phyloP scores from a whole-genome alignment of 225 moss, liverwort and hornwort genomes.

The Sphagnum contortum region DNA sequence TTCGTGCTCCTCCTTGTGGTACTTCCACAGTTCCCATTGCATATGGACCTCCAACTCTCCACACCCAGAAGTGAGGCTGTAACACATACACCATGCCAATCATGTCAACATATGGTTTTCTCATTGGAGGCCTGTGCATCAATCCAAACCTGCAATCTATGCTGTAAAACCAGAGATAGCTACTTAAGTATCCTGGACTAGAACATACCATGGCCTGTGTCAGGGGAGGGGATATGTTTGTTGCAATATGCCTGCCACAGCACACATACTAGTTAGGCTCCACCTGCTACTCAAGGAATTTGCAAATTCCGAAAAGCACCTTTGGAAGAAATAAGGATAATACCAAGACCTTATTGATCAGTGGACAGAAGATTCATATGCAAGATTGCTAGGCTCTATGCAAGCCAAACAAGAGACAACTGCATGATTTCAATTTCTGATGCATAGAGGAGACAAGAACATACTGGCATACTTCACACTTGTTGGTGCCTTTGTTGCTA shows the following conservation, averaged over 20 bases:
- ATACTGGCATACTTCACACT: slow-evolving; percentile 97
- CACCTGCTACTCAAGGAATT: not conserved
- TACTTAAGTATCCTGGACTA: no score
- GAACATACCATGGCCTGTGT: slow-evolving; percentile 52
- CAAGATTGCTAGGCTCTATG: no score
- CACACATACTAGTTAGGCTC: not conserved
- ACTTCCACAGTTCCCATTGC: slow-evolving; percentile 13
- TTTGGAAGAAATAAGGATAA: no score
- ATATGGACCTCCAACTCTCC: slow-evolving; percentile 65
- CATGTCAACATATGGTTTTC: not conserved
- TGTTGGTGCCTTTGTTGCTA: slow-evolving; percentile 86
- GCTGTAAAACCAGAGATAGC: no score
- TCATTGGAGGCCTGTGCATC: not conserved
- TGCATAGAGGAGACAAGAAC: slow-evolving; percentile 5
- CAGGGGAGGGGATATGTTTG: slow-evolving; percentile 60
- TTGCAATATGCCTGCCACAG: slow-evolving; percentile 58
- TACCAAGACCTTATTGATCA: no score
- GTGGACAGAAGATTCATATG: no score
- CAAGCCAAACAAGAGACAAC: not conserved
- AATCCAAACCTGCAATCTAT: no score
- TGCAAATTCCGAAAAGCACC: no score
- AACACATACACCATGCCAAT: not conserved
- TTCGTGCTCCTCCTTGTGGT: slow-evolving; percentile 15
- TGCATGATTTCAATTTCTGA: not conserved
- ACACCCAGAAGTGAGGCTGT: slow-evolving; percentile 96